Evolutionary conservation across 257 asterid genomes (phyloP).

Genomic region (Sherardia arvensis): DNA sequence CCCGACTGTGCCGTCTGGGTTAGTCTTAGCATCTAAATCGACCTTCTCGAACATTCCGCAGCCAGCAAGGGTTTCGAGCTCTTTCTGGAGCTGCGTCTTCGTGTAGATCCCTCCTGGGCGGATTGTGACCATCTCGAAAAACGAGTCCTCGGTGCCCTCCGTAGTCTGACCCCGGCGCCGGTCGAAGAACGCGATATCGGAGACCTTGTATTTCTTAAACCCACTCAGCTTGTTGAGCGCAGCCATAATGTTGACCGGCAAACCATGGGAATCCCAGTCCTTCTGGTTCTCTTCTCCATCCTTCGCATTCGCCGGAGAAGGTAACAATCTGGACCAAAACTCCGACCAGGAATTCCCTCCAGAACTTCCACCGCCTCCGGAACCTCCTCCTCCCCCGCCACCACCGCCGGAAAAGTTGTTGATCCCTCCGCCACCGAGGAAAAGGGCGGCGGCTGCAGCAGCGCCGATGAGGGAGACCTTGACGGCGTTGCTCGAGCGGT

Average conservation of each 20-base stretch:
- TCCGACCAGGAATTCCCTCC: constrained; percentile 58
- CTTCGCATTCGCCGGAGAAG: constrained; percentile 51
- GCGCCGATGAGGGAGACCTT: constrained; percentile 40
- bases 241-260: constrained; percentile 79
- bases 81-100: constrained; percentile 76
- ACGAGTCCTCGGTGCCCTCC: constrained; percentile 76
- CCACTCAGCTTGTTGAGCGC: constrained; percentile 83
- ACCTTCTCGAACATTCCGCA: constrained; percentile 96
- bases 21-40: constrained; percentile 70
- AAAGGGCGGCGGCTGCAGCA: constrained; percentile 52
- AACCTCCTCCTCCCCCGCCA: constrained; percentile 35
- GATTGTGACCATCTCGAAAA: constrained; percentile 86
- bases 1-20: constrained; percentile 73
- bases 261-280: constrained; percentile 90
- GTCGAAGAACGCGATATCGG: constrained; percentile 72
- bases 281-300: constrained; percentile 53
- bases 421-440: constrained; percentile 29
- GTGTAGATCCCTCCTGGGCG: constrained; percentile 87
- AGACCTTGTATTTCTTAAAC: constrained; percentile 74
- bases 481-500: constrained; percentile 16
- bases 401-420: constrained; percentile 23
- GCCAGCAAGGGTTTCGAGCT: constrained; percentile 76
- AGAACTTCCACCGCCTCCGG: constrained; percentile 40
- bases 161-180: constrained; percentile 43
- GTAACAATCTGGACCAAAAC: constrained; percentile 49